These are phyloP conservation scores for Pinus taeda DNA, from an alignment of 75 land plant species.

Conservation along the genomic window DNA sequence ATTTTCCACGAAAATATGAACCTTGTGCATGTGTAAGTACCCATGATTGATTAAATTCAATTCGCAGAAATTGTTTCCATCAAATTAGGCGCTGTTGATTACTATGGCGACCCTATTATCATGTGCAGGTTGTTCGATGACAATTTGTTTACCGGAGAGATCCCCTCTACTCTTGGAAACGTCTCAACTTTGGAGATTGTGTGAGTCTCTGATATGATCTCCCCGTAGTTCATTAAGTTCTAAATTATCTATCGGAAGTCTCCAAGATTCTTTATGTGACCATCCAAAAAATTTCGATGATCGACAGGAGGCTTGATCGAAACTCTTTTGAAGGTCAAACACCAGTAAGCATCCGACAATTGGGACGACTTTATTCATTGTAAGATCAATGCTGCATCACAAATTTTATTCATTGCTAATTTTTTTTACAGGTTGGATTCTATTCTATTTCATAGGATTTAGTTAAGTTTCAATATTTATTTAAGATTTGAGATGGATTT, in stretches of 20 bases:
- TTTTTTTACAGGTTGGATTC: too few species aligned
- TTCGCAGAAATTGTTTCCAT: background rate
- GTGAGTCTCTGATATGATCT: constrained; percentile 17
- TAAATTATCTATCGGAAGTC: background rate
- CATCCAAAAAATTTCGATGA: too few species aligned
- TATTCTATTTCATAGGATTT: too few species aligned
- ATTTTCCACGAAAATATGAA: constrained; percentile 56
- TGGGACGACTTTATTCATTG: constrained; percentile 38
- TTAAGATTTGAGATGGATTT: too few species aligned
- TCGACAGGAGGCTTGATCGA: constrained; percentile 50
- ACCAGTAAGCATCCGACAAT: constrained; percentile 49
- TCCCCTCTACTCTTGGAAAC: background rate
- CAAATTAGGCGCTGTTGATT: too few species aligned
- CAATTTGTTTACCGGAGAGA: background rate
- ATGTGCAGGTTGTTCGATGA: background rate
- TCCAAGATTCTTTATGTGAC: too few species aligned
- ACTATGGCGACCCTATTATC: too few species aligned
- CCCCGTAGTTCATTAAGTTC: background rate
- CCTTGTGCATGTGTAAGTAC: constrained; percentile 64
- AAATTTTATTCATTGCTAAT: too few species aligned
- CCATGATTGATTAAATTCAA: too few species aligned
- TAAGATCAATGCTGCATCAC: constrained; percentile 14
- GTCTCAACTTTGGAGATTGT: background rate
- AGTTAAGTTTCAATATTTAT: too few species aligned
- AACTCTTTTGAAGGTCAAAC: constrained; percentile 50